Conservation (phyloP, 768 basidiomycete species). For the Hortiboletus campestris region DNA sequence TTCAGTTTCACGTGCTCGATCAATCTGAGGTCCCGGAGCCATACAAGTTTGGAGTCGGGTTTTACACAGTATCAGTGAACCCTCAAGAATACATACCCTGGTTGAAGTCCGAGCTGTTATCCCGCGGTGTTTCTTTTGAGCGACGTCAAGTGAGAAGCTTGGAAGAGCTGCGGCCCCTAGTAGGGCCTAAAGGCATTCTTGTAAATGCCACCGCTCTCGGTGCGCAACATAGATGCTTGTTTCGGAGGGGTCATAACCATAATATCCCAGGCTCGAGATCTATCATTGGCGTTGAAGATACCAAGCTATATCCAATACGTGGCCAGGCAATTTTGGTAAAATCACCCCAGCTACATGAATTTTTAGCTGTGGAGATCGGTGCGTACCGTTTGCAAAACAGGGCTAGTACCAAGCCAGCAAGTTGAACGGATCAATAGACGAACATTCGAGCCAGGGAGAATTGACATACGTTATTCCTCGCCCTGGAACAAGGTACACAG, state of each 20-base stretch:
- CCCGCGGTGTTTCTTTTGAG: slow-evolving; percentile 44
- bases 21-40: slow-evolving; percentile 36
- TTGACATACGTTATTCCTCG: slow-evolving; percentile 64
- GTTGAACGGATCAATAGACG: slow-evolving; percentile 11
- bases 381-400: slow-evolving; percentile 1
- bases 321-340: slow-evolving; percentile 81
- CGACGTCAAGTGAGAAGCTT: slow-evolving; percentile 42
- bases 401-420: too few relatives aligned
- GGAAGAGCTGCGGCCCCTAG: slow-evolving; percentile 44
- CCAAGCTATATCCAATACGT: slow-evolving; percentile 67
- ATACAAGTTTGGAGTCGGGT: slow-evolving; percentile 39
- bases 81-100: slow-evolving; percentile 51
- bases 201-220: slow-evolving; percentile 60
- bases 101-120: slow-evolving; percentile 40
- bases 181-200: slow-evolving; percentile 39
- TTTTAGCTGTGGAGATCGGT: slow-evolving; percentile 27
- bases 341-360: slow-evolving; percentile 58
- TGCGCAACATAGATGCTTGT: slow-evolving; percentile 18
- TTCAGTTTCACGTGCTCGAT: slow-evolving; percentile 34
- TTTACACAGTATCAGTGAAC: slow-evolving; percentile 47
- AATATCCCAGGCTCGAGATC: slow-evolving; percentile 55
- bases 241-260: neutral
- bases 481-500: slow-evolving; percentile 40
- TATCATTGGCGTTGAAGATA: slow-evolving; percentile 81
- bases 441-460: slow-evolving; percentile 14